Base-by-base conservation (phyloP, 345 rosid genomes). In the Melaleuca quinquenervia region DNA sequence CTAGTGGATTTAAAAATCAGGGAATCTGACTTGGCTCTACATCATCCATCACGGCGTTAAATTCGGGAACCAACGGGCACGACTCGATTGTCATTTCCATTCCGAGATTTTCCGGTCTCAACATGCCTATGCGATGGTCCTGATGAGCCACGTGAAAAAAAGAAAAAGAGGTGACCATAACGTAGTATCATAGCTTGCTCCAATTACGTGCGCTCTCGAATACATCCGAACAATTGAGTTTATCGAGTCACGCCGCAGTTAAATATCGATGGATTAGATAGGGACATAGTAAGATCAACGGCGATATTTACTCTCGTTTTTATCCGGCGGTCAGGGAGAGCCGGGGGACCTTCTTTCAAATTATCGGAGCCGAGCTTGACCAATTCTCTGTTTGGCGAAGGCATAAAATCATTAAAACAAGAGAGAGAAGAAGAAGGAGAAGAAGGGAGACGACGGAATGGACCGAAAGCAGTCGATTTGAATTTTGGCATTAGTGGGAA, bases 361-460 rank as follows among this genome's bases (percentile, higher is more conserved):
- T 29, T 7, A 5, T 20, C 5, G 14, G 41, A 41, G 41, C 4
- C 41, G 41, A 41, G 41, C 41, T 41, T 41, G 41, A 4, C 4
- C 41, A 41, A 41, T 2, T 55, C 14, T 11, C 14, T 55, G 6
- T 24, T 55, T 4, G 14, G 27, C 1, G 41, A 41, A 41, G 4
- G 41, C 2, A 2, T 41, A 4, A 41, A 41, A 41, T 41, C 4
- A 41, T 41, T 41, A 10, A 24, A 11, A 11, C 24, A 26, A 26
- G n/a, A 5, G 6, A 18, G 3, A 3, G 11, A 26, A 1, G 0
- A 26, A 26, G 7, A 29, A 15, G 8, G 27, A 4, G 7, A 27
- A 27, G 21, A 29, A n/a, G 74, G 7, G 14, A 27, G 21, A 29
- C 13, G 74, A 60, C 32, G 2, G 7, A 62, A 18, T 1, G 41